Evolutionary conservation across 805 yeast species (phyloP).

Genomic region (Candida arabinofermentans): DNA sequence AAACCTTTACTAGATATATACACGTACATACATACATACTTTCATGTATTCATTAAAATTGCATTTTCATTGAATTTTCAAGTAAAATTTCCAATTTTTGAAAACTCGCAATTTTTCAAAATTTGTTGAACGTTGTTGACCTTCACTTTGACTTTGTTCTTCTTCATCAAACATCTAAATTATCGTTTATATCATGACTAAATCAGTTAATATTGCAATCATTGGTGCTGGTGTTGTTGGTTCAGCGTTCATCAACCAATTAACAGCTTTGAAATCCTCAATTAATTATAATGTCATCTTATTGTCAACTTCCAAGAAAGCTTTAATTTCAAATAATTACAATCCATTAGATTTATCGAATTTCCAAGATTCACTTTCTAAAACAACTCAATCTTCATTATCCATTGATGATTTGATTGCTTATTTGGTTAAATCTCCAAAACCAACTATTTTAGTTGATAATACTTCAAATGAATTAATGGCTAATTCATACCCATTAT

Average conservation of each 20-base stretch:
- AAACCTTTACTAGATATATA: conserved; percentile 17
- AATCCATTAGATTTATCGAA: conserved; percentile 60
- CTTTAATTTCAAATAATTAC: conserved; percentile 66
- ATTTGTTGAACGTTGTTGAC: too few relatives aligned
- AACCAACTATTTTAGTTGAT: conserved; percentile 83
- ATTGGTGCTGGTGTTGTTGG: conserved; percentile 96
- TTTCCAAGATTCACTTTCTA: conserved; percentile 49
- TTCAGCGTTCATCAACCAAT: conserved; percentile 81
- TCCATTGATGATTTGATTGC: conserved; percentile 54
- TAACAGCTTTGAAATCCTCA: conserved; percentile 53
- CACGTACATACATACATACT: not conserved
- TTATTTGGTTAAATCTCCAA: conserved; percentile 60
- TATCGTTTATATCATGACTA: conserved; percentile 36
- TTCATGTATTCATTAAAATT: not conserved
- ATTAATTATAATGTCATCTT: conserved; percentile 74
- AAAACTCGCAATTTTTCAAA: too few relatives aligned
- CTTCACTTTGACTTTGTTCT: not conserved
- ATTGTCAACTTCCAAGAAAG: conserved; percentile 70
- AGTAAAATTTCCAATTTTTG: too few relatives aligned
- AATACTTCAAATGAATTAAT: conserved; percentile 84
- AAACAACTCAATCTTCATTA: conserved; percentile 47
- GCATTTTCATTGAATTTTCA: too few relatives aligned
- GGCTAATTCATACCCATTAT: conserved; percentile 72
- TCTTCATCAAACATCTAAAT: not conserved
- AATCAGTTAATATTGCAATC: conserved; percentile 63